Percentiles rank a stretch among this genome's conserved stretches.
Evolutionary conservation across 371 early-diverging fungal genomes (phyloP).

Genomic region (Coemansia sp.): DNA sequence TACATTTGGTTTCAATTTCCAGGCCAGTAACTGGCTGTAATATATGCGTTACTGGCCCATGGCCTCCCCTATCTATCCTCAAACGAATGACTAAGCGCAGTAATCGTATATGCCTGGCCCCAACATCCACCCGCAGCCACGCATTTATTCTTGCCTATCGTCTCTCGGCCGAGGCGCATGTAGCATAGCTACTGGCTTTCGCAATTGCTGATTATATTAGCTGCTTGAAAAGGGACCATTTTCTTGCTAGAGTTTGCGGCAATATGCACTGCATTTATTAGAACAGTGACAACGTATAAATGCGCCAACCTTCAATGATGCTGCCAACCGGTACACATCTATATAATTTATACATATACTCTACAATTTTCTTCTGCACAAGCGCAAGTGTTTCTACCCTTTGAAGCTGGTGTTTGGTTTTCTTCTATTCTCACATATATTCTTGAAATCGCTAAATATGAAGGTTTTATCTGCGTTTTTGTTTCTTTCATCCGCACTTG

Average conservation of each 20-base stretch:
- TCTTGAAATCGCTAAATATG: conserved; percentile 9
- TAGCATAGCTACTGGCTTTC: background rate
- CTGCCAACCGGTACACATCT: background rate
- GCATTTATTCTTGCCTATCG: background rate
- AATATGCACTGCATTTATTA: conserved; percentile 7
- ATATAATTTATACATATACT: background rate
- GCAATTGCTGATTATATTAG: background rate
- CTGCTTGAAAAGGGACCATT: background rate
- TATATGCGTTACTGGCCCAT: background rate
- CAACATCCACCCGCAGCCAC: background rate
- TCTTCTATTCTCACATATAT: conserved; percentile 8
- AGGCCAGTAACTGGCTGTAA: background rate
- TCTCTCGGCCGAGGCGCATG: background rate
- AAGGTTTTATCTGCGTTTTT: conserved; percentile 36
- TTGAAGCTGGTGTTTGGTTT: conserved; percentile 3
- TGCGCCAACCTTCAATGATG: background rate
- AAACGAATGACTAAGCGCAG: conserved; percentile 1
- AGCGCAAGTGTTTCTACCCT: background rate
- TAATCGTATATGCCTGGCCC: background rate
- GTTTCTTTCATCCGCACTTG: conserved; percentile 36
- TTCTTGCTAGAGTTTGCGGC: background rate
- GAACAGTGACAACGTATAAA: conserved; percentile 8
- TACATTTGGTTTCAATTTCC: background rate
- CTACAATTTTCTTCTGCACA: background rate
- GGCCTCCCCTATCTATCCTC: background rate